These are phyloP conservation scores for Lobulomyces angularis DNA, from an alignment of 192 early-diverging fungal species.

Conservation along the genomic window DNA sequence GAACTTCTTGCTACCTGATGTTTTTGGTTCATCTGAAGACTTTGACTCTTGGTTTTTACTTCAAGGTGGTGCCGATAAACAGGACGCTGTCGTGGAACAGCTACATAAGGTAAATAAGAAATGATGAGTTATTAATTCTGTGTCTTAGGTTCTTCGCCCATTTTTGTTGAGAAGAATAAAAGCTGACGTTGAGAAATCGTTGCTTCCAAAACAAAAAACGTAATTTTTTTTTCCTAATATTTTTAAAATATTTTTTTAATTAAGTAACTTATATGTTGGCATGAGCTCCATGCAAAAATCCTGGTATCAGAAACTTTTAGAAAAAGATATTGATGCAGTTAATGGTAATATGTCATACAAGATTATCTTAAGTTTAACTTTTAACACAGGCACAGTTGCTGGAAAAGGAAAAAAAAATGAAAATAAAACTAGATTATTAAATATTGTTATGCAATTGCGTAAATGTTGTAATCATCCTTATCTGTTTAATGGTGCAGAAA, in stretches of 20 bases:
- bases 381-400: constrained; percentile 24
- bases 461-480: constrained; percentile 82
- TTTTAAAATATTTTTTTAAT: too few species aligned
- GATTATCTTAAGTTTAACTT: too few species aligned
- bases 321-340: constrained; percentile 95
- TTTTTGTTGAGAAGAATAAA: constrained; percentile 42
- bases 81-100: constrained; percentile 59
- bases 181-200: constrained; percentile 85
- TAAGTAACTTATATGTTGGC: constrained; percentile 79
- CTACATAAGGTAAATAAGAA: constrained; percentile 53
- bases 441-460: constrained; percentile 90
- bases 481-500: constrained; percentile 82
- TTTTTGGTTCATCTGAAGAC: constrained; percentile 84
- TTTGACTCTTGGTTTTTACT: constrained; percentile 90
- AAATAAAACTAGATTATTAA: constrained; percentile 76
- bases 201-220: constrained; percentile 93
- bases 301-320: constrained; percentile 90
- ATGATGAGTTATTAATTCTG: not conserved
- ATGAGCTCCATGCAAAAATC: constrained; percentile 88
- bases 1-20: constrained; percentile 93
- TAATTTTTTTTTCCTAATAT: too few species aligned
- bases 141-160: not conserved
- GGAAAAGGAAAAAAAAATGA: constrained; percentile 60
- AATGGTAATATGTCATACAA: constrained; percentile 52
- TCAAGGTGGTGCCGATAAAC: constrained; percentile 63